A percentile compares a stretch with the other conserved stretches of the same genome.
Conservation (phyloP, 73 alveolate genomes). For the Tetrahymena malaccensis region DNA sequence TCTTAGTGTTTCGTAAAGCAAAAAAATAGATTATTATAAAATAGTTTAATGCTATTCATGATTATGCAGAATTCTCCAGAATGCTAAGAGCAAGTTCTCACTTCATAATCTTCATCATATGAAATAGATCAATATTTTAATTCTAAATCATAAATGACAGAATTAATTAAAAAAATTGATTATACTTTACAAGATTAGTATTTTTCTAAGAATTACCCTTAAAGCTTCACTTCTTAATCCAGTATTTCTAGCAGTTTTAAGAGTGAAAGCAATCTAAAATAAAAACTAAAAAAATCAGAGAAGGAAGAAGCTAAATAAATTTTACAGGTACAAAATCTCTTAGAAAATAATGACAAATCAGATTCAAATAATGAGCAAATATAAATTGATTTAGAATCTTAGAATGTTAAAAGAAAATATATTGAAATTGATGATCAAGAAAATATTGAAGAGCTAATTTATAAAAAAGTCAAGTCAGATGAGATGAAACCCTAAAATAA, state of each 20-base stretch:
- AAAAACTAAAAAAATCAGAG: no score
- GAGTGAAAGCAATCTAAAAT: neutral
- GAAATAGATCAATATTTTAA: neutral
- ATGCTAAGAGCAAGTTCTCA: neutral
- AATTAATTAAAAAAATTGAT: neutral
- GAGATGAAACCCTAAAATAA: neutral
- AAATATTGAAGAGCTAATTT: neutral
- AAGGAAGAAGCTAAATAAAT: neutral
- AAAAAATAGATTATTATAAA: neutral
- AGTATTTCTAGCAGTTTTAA: neutral
- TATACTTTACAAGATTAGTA: neutral
- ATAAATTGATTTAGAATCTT: neutral
- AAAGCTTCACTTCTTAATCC: neutral
- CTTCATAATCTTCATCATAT: neutral
- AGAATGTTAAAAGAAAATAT: neutral
- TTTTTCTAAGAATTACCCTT: neutral
- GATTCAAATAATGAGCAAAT: neutral
- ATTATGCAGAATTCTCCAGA: neutral
- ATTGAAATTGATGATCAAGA: neutral
- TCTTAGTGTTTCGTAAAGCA: neutral
- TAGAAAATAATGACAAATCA: neutral
- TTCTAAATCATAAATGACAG: neutral
- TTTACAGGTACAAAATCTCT: neutral
- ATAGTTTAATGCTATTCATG: neutral
- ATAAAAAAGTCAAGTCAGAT: neutral